Evolutionary conservation across 1,284 basidiomycete genomes (phyloP).

Genomic region (Amanita bisporigera): DNA sequence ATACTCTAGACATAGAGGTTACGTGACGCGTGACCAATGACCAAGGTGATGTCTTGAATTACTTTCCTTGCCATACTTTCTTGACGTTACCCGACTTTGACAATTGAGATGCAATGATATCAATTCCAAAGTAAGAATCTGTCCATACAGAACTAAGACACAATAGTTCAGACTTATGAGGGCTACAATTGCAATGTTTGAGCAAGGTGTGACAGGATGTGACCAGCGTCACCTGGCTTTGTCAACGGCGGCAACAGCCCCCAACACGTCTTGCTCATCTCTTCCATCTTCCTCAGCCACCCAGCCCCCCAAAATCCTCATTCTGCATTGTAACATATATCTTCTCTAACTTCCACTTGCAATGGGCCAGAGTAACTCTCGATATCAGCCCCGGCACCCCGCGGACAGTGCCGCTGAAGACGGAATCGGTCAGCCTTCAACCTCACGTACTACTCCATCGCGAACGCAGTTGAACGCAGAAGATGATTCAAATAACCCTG

Average conservation of each 20-base stretch:
- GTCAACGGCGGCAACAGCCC: conserved; percentile 7
- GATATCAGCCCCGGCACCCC: background rate
- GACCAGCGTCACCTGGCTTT: conserved; percentile 5
- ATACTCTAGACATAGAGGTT: no score
- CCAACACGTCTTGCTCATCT: conserved; percentile 10
- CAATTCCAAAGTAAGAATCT: no score
- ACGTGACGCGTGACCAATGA: no score
- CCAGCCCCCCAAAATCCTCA: background rate
- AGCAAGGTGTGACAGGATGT: background rate
- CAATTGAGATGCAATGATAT: no score
- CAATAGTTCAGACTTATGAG: no score
- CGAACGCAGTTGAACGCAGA: background rate
- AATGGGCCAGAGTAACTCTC: conserved; percentile 12
- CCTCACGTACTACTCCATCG: background rate
- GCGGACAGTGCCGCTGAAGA: background rate
- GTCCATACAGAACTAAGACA: no score
- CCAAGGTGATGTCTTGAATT: no score
- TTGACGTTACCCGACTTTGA: no score
- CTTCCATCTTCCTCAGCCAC: background rate
- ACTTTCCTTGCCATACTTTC: no score
- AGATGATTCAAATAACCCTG: background rate
- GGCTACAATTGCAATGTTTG: no score
- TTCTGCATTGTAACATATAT: conserved; percentile 11
- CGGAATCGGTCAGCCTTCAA: background rate
- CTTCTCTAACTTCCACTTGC: background rate